A percentile compares a stretch with the other conserved stretches of the same genome.
phyloP scores from a whole-genome alignment of 1,139 yeast genomes.

The Magnusiomyces magnusii region DNA sequence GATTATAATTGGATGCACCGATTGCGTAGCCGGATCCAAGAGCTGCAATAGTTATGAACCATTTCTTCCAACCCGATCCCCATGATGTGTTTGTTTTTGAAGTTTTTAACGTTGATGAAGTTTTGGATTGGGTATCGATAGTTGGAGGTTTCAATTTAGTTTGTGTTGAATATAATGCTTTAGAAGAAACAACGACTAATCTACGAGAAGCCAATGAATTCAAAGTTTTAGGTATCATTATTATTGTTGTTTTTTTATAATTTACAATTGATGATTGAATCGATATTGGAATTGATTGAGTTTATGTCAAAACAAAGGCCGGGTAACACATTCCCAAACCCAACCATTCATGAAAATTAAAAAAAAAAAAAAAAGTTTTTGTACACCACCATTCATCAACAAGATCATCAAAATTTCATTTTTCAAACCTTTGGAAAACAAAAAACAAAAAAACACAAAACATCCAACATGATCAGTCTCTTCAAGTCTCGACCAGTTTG shows the following conservation, averaged over 20 bases:
- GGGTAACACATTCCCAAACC: background rate
- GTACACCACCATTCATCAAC: background rate
- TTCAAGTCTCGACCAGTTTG: background rate
- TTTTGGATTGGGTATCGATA: too few species aligned
- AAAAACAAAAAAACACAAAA: too few species aligned
- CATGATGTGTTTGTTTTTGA: background rate
- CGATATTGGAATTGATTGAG: background rate
- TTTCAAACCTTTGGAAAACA: too few species aligned
- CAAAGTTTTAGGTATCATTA: too few species aligned
- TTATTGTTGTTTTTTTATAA: too few species aligned
- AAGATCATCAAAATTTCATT: too few species aligned
- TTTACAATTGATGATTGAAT: too few species aligned
- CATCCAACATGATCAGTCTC: background rate
- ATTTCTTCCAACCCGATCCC: conserved; percentile 9
- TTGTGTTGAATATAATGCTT: background rate
- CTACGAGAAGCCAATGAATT: background rate
- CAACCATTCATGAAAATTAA: background rate
- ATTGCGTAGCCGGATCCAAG: conserved; percentile 10
- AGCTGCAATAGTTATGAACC: conserved; percentile 6
- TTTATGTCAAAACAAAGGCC: background rate
- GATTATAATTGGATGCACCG: conserved; percentile 11
- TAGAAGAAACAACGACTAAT: background rate
- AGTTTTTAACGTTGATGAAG: background rate
- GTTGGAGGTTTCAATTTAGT: background rate
- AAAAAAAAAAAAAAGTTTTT: too few species aligned